Evolutionary conservation across 257 asterid species (phyloP).

Genomic region (Solanum chaucha): DNA sequence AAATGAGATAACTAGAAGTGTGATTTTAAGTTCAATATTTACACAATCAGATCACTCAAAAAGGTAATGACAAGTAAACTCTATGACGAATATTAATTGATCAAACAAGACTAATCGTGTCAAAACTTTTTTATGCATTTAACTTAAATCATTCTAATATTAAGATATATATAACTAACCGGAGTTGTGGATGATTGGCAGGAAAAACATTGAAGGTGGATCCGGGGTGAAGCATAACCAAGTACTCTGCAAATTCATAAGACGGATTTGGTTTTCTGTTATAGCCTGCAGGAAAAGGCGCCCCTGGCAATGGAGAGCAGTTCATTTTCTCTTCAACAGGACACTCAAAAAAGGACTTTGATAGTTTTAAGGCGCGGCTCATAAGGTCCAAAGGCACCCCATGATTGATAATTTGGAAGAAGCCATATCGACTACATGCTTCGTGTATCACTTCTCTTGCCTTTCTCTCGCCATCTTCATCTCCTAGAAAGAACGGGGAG

Average conservation of each 20-base stretch:
- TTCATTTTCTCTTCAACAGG: conserved; percentile 34
- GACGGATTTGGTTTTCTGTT: conserved; percentile 29
- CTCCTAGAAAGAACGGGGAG: conserved; percentile 27
- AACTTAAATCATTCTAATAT: not conserved
- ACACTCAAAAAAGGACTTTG: conserved; percentile 19
- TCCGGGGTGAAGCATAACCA: conserved; percentile 39
- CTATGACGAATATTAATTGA: not conserved
- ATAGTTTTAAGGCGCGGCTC: conserved; percentile 28
- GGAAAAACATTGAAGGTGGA: conserved; percentile 18
- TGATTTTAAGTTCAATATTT: not conserved
- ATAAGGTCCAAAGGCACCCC: conserved; percentile 36
- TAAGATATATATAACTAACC: not conserved
- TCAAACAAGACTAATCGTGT: not conserved
- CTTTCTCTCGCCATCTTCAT: conserved; percentile 16
- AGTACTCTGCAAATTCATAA: conserved; percentile 37
- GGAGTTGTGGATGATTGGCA: conserved; percentile 18
- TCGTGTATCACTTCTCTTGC: conserved; percentile 16
- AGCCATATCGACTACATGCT: conserved; percentile 40
- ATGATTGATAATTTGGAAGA: conserved; percentile 35
- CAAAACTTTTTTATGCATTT: not conserved
- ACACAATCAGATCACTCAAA: not conserved
- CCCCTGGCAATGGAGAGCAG: conserved; percentile 8
- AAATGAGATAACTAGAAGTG: not conserved
- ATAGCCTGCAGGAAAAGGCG: conserved; percentile 47
- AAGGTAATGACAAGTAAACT: not conserved